Evolutionary conservation across 768 basidiomycete genomes (phyloP), one percentile per base, ranked within the genome.

Genomic region (Leucocoprinus leucothites): DNA sequence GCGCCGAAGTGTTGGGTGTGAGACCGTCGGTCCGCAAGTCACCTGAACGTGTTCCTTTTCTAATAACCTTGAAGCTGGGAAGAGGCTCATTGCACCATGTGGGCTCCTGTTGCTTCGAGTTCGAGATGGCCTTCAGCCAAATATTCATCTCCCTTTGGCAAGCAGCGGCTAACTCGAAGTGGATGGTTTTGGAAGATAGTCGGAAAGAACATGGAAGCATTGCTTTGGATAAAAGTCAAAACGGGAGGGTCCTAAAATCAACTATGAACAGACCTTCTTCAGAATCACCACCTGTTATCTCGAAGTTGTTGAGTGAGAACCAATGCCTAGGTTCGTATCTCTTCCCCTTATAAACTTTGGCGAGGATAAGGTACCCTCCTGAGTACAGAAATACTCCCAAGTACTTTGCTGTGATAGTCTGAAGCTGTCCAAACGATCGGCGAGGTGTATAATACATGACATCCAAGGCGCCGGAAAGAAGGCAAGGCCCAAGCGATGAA

Each of bases 241-340:
- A 28, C 14, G 24, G 25, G 40, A 14, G 22, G 31, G 8, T 16
- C 16, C 26, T 4, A 9, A 9, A 38, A 38, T 9, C 38, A n/a
- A n/a, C 14, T 4, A n/a, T 11, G n/a, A 34, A 79, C 87, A 60
- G 62, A 96, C 94, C 86, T 67, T 91, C 86, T 52, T 85, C 84
- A 24, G 85, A 82, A 34, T 79, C 80, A 16, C 84, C 75, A 55
- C 91, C 89, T 13, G 78, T 71, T 36, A 95, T 61, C 50, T 89
- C 84, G 60, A 91, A 90, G 18, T 82, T 82, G 43, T 79, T 77
- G 19, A 97, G 71, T 38, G 84, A 81, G 63, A 98, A 87, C 89
- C 94, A 98, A 66, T 96, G 89, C 57, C 79, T 82, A 16, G 93
- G 85, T 63, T 95, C 92, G 64, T 97, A 99, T 31, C 75, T 75